Evolutionary conservation across 2,329 filamentous ascomycete genomes (phyloP).

Genomic region (Colletotrichum caudatum): DNA sequence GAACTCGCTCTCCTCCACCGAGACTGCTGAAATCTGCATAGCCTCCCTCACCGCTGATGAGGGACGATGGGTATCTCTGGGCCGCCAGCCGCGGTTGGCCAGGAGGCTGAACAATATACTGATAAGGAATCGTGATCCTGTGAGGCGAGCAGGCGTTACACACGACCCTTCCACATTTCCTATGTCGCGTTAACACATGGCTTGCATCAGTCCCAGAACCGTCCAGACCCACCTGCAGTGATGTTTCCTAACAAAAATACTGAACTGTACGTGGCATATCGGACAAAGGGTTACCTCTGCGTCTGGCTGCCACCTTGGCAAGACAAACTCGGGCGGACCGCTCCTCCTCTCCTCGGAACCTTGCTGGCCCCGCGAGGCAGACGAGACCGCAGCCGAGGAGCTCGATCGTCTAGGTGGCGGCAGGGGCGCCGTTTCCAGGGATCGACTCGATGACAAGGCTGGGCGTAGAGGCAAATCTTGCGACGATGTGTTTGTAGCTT

Average conservation of each 20-base stretch:
- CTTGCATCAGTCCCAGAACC: conserved; percentile 1
- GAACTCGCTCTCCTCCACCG: conserved; percentile 68
- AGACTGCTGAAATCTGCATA: conserved; percentile 59
- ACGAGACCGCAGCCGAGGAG: conserved; percentile 11
- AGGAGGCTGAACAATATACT: conserved; percentile 89
- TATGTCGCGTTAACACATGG: conserved; percentile 47
- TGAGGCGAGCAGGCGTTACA: conserved; percentile 92
- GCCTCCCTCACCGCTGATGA: conserved; percentile 56
- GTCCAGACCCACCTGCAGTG: conserved; percentile 81
- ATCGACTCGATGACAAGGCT: conserved; percentile 18
- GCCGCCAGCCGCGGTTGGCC: conserved; percentile 50
- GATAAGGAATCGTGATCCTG: conserved; percentile 91
- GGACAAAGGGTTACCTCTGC: conserved; percentile 84
- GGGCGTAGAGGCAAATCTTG: conserved; percentile 24
- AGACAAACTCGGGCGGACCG: conserved; percentile 58
- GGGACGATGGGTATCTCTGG: conserved; percentile 54
- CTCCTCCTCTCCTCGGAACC: conserved; percentile 27
- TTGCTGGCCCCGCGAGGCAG: conserved; percentile 26
- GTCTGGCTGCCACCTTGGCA: conserved; percentile 92
- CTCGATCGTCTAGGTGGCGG: conserved; percentile 33
- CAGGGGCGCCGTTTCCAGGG: conserved; percentile 26
- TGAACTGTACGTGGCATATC: conserved; percentile 84
- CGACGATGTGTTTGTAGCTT: conserved; percentile 15
- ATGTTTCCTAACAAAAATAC: conserved; percentile 88
- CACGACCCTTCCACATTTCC: conserved; percentile 93